Base-by-base conservation (phyloP, 345 rosid species). In the Raphanus raphanistrum region DNA sequence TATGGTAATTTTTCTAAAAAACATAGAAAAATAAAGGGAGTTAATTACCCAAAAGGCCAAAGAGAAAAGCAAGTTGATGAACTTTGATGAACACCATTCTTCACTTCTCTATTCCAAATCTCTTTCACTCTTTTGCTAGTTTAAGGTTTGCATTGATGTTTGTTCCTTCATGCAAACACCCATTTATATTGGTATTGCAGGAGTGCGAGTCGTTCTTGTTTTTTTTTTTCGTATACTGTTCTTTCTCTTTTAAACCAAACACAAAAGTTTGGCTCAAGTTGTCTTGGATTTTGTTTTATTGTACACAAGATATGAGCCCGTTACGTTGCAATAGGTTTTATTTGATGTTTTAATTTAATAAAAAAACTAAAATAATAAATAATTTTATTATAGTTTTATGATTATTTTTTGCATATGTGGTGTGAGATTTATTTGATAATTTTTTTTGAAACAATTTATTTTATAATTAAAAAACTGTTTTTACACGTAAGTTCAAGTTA, bases 21-120 rank as follows among this genome's bases (percentile, higher is more conserved):
- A 68, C 33, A n/a, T n/a, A 8, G 33, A 41, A 28, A n/a, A 66
- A 59, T 57, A 31, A 45, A 27, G 25, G 8, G 7, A 58, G 5
- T 12, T 3, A 27, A 70, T 6, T 89, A 87, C 97, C 96, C 43
- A 86, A 75, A 79, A 90, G 84, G 45, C 96, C 96, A 80, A 88
- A 88, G 29, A 88, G 64, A 76, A 92, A 84, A 66, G 88, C 86
- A 75, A 84, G 80, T 62, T 75, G 70, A 76, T 85, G 80, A 75
- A 57, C 58, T 0, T 74, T 61, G 59, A 84, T 74, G 83, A 71
- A 78, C 55, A 63, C 83, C 92, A 89, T 89, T 35, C 63, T 72
- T 43, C 79, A 69, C 71, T 73, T 73, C 33, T 43, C 58, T 27
- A 27, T 63, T 45, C 5, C 16, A 12, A 59, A 8, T 58, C 13